Conservation (phyloP, 208 protist genomes). For the Trypanosoma avium region DNA sequence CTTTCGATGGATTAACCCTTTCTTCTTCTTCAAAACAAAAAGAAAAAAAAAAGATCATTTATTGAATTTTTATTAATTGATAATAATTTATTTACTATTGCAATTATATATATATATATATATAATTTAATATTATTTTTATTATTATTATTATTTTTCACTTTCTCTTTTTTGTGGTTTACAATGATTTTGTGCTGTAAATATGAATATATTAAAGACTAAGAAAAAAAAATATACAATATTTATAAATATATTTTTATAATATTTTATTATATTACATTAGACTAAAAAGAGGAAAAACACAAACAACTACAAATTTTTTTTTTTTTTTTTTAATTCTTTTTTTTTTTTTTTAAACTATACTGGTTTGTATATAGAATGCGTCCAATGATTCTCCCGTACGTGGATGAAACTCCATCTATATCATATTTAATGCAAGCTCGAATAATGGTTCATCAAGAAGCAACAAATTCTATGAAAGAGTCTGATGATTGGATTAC, state of each 20-base stretch:
- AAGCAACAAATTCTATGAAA: not conserved
- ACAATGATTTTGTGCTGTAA: too few relatives aligned
- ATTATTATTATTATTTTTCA: constrained; percentile 3
- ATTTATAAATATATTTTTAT: too few relatives aligned
- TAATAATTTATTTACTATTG: constrained; percentile 6
- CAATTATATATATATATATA: constrained; percentile 10
- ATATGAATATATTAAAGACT: too few relatives aligned
- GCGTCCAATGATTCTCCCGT: constrained; percentile 23
- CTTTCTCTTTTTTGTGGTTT: constrained; percentile 23
- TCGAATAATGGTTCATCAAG: constrained; percentile 11
- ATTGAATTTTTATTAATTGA: constrained; percentile 4
- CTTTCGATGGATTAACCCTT: too few relatives aligned
- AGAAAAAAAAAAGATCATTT: too few relatives aligned
- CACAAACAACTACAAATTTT: too few relatives aligned
- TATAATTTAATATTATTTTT: constrained; percentile 11
- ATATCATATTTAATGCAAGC: not conserved
- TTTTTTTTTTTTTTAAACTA: constrained; percentile 6
- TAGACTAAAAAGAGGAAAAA: too few relatives aligned
- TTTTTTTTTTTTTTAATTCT: not conserved
- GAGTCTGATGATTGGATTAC: too few relatives aligned
- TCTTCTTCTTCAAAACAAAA: too few relatives aligned
- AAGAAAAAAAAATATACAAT: too few relatives aligned
- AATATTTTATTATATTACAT: too few relatives aligned
- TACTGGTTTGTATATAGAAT: not conserved
- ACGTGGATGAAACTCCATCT: constrained; percentile 15